A percentile compares a stretch with the other conserved stretches of the same genome.
Conservation (phyloP, 768 basidiomycete species). For the Suillus brevipes region DNA sequence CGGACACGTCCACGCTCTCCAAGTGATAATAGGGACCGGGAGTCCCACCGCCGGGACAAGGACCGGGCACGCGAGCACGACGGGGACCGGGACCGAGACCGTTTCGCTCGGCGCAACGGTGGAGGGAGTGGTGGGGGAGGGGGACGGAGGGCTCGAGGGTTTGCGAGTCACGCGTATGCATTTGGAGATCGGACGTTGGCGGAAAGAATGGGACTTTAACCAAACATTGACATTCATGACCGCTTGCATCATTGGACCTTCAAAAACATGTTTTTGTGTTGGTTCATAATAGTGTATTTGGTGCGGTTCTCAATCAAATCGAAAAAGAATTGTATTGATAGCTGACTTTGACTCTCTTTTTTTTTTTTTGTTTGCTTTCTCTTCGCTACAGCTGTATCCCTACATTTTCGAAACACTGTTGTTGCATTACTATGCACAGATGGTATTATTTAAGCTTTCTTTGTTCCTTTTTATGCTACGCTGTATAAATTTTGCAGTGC, state of each 20-base stretch:
- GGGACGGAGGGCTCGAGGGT: conserved; percentile 37
- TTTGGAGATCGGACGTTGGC: conserved; percentile 77
- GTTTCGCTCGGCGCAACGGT: conserved; percentile 44
- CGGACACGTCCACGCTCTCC: conserved; percentile 45
- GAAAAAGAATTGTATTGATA: conserved; percentile 26
- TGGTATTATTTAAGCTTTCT: conserved; percentile 29
- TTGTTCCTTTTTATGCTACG: neutral
- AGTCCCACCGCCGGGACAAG: conserved; percentile 36
- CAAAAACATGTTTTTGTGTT: conserved; percentile 13
- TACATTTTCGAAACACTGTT: conserved; percentile 25
- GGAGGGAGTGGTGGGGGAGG: conserved; percentile 37
- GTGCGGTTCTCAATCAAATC: conserved; percentile 26
- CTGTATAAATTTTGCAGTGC: neutral
- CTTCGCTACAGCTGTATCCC: conserved; percentile 34
- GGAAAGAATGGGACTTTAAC: conserved; percentile 76
- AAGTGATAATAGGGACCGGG: conserved; percentile 40
- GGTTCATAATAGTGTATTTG: conserved; percentile 37
- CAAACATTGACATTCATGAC: conserved; percentile 13
- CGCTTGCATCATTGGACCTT: conserved; percentile 24
- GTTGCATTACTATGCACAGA: conserved; percentile 22
- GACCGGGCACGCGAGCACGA: conserved; percentile 37
- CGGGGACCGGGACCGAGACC: conserved; percentile 36
- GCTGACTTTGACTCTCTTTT: conserved; percentile 27
- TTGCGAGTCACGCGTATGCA: conserved; percentile 36
- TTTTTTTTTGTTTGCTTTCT: neutral